These are phyloP conservation scores for Termitomyces sp. DNA, from an alignment of 768 basidiomycete species.

Conservation along the genomic window DNA sequence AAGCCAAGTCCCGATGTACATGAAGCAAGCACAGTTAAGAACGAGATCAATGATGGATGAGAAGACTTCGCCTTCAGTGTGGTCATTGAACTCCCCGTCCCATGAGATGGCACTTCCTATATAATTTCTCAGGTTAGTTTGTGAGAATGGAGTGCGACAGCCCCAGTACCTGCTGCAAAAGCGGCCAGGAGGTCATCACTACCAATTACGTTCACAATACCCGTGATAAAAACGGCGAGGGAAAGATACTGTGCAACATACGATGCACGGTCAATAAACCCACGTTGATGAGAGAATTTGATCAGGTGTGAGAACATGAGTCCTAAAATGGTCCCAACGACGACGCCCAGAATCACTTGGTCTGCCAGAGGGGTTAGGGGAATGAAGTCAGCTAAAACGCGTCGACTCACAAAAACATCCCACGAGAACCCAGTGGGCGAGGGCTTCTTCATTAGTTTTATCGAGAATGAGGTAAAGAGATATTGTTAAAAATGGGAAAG, in stretches of 20 bases:
- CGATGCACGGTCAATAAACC: constrained; percentile 76
- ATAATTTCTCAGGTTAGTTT: background rate
- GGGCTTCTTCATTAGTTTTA: constrained; percentile 51
- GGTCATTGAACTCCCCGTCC: constrained; percentile 80
- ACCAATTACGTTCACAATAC: constrained; percentile 73
- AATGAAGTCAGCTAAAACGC: background rate
- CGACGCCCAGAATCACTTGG: constrained; percentile 74
- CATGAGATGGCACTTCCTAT: constrained; percentile 62
- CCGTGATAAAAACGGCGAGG: constrained; percentile 68
- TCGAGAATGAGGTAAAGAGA: constrained; percentile 84
- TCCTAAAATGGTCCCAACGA: constrained; percentile 62
- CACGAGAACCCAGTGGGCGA: constrained; percentile 82
- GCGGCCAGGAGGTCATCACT: constrained; percentile 88
- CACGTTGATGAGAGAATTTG: constrained; percentile 60
- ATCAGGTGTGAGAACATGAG: constrained; percentile 67
- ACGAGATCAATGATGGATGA: constrained; percentile 89
- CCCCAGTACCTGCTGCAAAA: constrained; percentile 81
- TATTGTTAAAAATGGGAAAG: constrained; percentile 87
- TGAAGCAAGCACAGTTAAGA: constrained; percentile 75
- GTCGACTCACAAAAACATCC: constrained; percentile 68
- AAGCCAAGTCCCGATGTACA: constrained; percentile 87
- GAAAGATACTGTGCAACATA: constrained; percentile 84
- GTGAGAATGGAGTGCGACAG: constrained; percentile 3
- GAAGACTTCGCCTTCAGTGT: constrained; percentile 84
- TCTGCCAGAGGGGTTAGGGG: constrained; percentile 38